Evolutionary conservation across 495 filamentous ascomycete genomes (phyloP).

Genomic region (Trichoderma virens): DNA sequence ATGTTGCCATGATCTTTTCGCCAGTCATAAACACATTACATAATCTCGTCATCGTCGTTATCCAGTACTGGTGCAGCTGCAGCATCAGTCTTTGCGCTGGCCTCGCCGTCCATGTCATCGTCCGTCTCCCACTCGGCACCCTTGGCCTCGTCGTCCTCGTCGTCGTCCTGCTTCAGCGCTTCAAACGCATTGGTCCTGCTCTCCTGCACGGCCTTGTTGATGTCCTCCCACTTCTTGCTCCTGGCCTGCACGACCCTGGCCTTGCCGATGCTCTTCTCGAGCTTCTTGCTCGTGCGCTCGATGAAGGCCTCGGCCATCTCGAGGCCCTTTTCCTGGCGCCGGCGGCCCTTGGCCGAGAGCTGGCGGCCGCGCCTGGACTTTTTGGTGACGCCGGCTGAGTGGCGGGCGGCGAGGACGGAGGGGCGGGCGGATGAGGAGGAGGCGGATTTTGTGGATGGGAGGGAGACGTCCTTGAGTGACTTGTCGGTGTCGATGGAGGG

Average conservation of each 20-base stretch:
- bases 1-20: background rate
- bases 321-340: constrained; percentile 61
- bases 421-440: constrained; percentile 44
- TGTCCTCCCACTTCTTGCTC: constrained; percentile 50
- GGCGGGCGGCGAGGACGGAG: constrained; percentile 53
- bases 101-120: constrained; percentile 27
- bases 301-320: constrained; percentile 64
- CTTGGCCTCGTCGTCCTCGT: constrained; percentile 7
- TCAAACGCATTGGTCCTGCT: constrained; percentile 3
- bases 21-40: background rate
- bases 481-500: constrained; percentile 69
- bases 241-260: constrained; percentile 51
- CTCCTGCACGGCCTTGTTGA: constrained; percentile 36
- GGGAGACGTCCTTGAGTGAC: constrained; percentile 55
- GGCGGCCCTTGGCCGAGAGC: constrained; percentile 55
- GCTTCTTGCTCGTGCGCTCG: constrained; percentile 63
- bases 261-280: constrained; percentile 55
- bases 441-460: constrained; percentile 40
- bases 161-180: background rate
- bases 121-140: constrained; percentile 26
- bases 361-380: constrained; percentile 52
- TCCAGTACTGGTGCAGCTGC: background rate
- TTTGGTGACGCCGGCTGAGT: constrained; percentile 56
- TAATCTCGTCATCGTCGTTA: constrained; percentile 10
- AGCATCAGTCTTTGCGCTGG: background rate